Percentiles rank a stretch among this genome's conserved stretches.
Conservation (phyloP, 108 stramenopile species). For the Nannochloropsis oceanica region DNA sequence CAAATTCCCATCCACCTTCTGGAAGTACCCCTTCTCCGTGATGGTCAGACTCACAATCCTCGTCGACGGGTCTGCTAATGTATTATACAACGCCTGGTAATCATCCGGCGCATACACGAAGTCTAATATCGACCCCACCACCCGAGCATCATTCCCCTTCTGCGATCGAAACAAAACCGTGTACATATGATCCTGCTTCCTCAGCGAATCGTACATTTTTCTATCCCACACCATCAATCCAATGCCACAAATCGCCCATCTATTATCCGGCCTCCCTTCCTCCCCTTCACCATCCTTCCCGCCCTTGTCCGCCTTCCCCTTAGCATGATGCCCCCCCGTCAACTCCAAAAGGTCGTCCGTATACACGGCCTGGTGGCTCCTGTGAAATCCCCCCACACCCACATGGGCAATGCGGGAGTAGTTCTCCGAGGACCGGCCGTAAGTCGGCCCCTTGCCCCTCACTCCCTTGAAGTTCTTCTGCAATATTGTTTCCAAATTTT, state of each 20-base stretch:
- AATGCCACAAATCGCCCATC: constrained; percentile 44
- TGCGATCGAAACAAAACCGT: constrained; percentile 31
- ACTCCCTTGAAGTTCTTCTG: neutral
- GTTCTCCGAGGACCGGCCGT: neutral
- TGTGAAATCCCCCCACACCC: constrained; percentile 48
- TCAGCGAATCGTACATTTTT: constrained; percentile 36
- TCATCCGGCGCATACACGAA: constrained; percentile 25
- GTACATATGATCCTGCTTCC: constrained; percentile 39
- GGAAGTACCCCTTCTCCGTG: constrained; percentile 49
- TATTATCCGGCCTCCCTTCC: neutral
- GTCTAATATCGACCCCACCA: constrained; percentile 32
- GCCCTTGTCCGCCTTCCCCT: neutral
- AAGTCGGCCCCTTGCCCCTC: neutral
- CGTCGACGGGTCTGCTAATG: constrained; percentile 2
- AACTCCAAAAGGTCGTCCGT: constrained; percentile 38
- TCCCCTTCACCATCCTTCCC: neutral
- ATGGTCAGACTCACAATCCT: constrained; percentile 42
- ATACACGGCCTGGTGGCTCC: constrained; percentile 41
- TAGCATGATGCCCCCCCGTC: neutral
- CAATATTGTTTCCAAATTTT: neutral
- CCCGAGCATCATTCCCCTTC: constrained; percentile 7
- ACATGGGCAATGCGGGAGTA: constrained; percentile 32
- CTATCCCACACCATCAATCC: constrained; percentile 34
- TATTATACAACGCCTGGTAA: neutral
- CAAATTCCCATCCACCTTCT: constrained; percentile 29